Conservation (phyloP, 2,329 filamentous ascomycete species). For the Cladosporium velox region DNA sequence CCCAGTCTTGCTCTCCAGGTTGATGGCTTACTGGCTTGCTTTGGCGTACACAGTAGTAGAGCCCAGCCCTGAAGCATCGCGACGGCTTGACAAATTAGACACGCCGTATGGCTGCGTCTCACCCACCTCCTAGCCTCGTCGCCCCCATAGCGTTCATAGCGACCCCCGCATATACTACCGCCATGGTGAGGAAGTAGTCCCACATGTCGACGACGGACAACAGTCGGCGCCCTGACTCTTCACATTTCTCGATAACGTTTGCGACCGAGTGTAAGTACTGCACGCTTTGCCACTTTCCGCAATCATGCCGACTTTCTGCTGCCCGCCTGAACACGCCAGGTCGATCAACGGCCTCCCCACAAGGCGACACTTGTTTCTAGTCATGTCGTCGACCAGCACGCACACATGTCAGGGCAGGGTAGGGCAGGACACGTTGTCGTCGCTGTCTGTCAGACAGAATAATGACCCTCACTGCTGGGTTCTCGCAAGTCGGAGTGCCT, state of each 20-base stretch:
- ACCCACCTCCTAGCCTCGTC: slow-evolving; percentile 2
- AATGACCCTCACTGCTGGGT: neutral
- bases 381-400: neutral
- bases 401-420: neutral
- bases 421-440: neutral
- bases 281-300: slow-evolving; percentile 9
- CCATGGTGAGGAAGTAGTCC: slow-evolving; percentile 6
- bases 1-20: slow-evolving; percentile 6
- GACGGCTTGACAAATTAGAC: slow-evolving; percentile 7
- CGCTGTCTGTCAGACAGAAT: neutral
- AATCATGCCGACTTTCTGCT: slow-evolving; percentile 6
- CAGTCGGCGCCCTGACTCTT: neutral
- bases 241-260: neutral
- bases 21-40: neutral
- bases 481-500: neutral
- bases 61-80: neutral
- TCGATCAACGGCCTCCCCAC: neutral
- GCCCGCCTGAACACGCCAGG: neutral
- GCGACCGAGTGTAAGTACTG: neutral
- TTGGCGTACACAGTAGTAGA: neutral
- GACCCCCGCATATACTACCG: slow-evolving; percentile 12
- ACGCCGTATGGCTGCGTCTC: slow-evolving; percentile 15
- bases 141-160: neutral
- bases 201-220: slow-evolving; percentile 3
- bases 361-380: neutral